Conservation (phyloP, 176 grass and related monocot species). For the Ensete ventricosum region DNA sequence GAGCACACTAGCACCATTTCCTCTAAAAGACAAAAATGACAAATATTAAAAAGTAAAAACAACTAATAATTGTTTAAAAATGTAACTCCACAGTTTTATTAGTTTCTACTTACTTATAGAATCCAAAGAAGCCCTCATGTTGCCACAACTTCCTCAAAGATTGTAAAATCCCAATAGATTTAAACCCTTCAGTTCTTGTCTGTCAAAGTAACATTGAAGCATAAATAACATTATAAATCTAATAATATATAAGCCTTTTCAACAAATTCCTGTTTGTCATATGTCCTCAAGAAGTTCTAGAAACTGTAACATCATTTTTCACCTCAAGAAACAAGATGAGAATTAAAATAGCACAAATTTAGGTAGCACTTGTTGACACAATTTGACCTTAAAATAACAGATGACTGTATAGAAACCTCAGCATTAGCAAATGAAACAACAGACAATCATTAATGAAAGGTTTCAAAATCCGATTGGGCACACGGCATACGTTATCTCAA, state of each 20-base stretch:
- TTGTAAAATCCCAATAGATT: conserved; percentile 65
- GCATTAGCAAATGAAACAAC: too few relatives aligned
- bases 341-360: too few relatives aligned
- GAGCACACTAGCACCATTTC: conserved; percentile 93
- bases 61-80: background rate
- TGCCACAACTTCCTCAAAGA: conserved; percentile 70
- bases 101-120: conserved; percentile 62
- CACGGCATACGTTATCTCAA: too few relatives aligned
- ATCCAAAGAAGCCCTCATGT: conserved; percentile 74
- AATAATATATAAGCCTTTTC: background rate
- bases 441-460: too few relatives aligned
- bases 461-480: too few relatives aligned
- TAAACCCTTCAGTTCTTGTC: conserved; percentile 81
- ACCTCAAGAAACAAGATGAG: too few relatives aligned
- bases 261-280: background rate
- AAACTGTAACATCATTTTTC: background rate
- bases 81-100: conserved; percentile 8
- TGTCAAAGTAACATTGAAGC: conserved; percentile 19
- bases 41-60: conserved; percentile 13
- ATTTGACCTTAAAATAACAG: too few relatives aligned
- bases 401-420: too few relatives aligned
- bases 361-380: too few relatives aligned
- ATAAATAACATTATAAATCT: conserved; percentile 2
- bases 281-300: background rate
- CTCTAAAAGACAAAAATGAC: conserved; percentile 38